Evolutionary conservation across 129 eudicot species (phyloP), one percentile per base, ranked within the genome.

Genomic region (Mikania micrantha): DNA sequence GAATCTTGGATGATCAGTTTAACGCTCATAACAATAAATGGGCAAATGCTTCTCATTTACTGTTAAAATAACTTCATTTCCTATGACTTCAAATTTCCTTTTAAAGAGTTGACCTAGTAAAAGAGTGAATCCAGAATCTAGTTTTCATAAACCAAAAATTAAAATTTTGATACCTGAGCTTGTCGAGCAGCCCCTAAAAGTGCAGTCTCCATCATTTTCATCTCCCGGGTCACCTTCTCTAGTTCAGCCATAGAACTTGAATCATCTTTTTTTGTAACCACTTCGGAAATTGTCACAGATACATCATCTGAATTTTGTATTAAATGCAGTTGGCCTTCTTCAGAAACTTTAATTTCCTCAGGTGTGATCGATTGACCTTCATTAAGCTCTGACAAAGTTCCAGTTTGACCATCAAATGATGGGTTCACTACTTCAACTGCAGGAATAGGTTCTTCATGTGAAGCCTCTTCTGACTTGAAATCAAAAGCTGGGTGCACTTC

Each of bases 141-240:
- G 7, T 16, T 49, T 15, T 50, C 10, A 65, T 53, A 31, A 40
- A 19, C 40, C 25, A 62, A 61, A 7, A 44, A 28, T 61, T 34
- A 21, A 9, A 24, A 19, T 31, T 25, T 24, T 53, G 36, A 41
- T 84, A 87, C 90, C 90, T 87, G 90, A 64, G 95, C 87, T 84
- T 87, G 95, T 74, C 85, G 76, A 36, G 95, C 97, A 77, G 95
- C 95, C 68, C 95, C 97, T 41, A 83, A 85, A 58, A 91, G 81
- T 66, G 97, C 97, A 71, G 85, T 70, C 77, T 87, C 97, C 97
- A 87, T 87, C 95, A 91, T 87, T 83, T 91, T 85, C 93, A 91
- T 87, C 60, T 91, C 97, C 58, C 73, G 83, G 68, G 79, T 90
- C 63, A 90, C 64, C 82, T 87, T 87, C 84, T 90, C 90, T 66